phyloP scores from a whole-genome alignment of 371 early-diverging fungal species.

The Rhizomucor pusillus region DNA sequence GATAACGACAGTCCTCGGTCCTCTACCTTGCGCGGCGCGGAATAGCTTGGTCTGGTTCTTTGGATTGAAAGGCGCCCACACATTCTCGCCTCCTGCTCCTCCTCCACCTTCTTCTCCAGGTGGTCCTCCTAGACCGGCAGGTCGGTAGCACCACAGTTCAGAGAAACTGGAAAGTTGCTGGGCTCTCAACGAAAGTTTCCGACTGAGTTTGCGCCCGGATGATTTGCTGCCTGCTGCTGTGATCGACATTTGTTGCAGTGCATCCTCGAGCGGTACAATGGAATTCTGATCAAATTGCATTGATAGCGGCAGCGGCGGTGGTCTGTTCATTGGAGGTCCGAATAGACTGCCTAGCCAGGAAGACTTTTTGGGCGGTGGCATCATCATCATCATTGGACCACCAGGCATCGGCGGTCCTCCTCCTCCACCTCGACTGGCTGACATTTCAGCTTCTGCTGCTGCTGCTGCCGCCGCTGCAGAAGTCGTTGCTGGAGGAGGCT shows the following conservation, averaged over 20 bases:
- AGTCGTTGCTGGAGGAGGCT: too few species aligned
- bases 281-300: constrained; percentile 9
- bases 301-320: background rate
- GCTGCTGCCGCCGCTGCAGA: too few species aligned
- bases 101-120: constrained; percentile 1
- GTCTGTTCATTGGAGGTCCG: constrained; percentile 1
- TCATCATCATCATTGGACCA: too few species aligned
- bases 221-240: background rate
- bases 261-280: constrained; percentile 14
- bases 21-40: constrained; percentile 4
- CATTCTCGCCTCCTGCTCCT: constrained; percentile 2
- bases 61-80: constrained; percentile 21
- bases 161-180: constrained; percentile 11
- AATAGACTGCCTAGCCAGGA: constrained; percentile 15
- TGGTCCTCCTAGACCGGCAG: background rate
- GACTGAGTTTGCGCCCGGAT: constrained; percentile 5
- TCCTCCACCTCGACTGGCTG: too few species aligned
- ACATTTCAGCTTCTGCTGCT: too few species aligned
- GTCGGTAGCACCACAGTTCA: constrained; percentile 21
- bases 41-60: constrained; percentile 17
- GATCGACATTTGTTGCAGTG: constrained; percentile 8
- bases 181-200: constrained; percentile 10
- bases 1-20: constrained; percentile 7
- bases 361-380: constrained; percentile 2
- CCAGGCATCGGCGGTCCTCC: too few species aligned